These are phyloP conservation scores for Aureobasidium pullulans DNA, from an alignment of 2,329 filamentous ascomycete species.

Conservation along the genomic window DNA sequence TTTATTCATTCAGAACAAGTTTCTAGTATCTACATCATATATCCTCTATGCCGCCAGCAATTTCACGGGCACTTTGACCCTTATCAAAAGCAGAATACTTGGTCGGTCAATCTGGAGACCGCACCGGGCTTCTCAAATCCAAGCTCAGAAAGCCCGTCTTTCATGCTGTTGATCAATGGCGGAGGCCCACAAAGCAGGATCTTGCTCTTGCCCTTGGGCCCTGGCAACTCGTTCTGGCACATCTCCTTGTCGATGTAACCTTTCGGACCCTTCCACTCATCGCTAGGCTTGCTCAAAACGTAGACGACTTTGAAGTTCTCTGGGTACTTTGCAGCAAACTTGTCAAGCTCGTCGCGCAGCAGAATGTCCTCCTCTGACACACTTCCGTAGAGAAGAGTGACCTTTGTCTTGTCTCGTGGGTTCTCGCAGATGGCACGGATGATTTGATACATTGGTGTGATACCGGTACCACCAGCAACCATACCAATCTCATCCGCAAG, in stretches of 20 bases:
- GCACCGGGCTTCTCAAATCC: conserved; percentile 84
- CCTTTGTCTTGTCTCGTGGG: conserved; percentile 46
- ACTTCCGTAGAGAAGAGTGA: conserved; percentile 55
- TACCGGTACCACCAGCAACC: conserved; percentile 48
- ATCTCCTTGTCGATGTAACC: conserved; percentile 48
- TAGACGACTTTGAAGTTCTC: conserved; percentile 51
- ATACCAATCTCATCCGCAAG: conserved; percentile 44
- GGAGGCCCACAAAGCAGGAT: conserved; percentile 55
- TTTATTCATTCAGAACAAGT: not conserved
- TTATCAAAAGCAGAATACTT: conserved; percentile 82
- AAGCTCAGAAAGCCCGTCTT: conserved; percentile 45
- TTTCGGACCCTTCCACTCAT: conserved; percentile 40
- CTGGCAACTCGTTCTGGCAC: conserved; percentile 44
- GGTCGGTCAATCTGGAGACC: conserved; percentile 91
- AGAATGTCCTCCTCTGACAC: conserved; percentile 53
- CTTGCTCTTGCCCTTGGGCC: conserved; percentile 40
- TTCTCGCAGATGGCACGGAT: conserved; percentile 58
- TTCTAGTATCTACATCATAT: not conserved
- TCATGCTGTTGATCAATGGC: conserved; percentile 47
- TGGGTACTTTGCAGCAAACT: conserved; percentile 40
- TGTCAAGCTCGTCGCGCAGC: conserved; percentile 48
- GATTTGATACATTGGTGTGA: conserved; percentile 54
- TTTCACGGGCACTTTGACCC: not conserved
- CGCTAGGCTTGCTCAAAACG: conserved; percentile 42
- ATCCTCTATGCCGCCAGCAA: not conserved